These are phyloP conservation scores for Canavalia ensiformis DNA, from an alignment of 306 rosid genomes.

Conservation along the genomic window DNA sequence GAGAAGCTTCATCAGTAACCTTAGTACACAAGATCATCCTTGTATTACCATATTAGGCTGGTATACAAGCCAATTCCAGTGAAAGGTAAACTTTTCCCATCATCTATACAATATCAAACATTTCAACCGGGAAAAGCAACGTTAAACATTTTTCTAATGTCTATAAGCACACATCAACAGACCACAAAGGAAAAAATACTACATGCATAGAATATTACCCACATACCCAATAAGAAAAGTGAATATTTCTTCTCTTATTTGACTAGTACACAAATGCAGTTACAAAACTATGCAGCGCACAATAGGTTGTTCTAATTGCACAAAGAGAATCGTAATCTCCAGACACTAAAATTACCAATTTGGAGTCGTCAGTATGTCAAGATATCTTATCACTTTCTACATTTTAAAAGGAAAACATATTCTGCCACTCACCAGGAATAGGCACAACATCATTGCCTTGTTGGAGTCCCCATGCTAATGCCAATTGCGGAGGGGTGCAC, in stretches of 20 bases:
- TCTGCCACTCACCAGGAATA: slow-evolving; percentile 40
- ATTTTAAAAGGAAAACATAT: not conserved
- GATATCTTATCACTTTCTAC: not conserved
- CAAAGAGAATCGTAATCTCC: not conserved
- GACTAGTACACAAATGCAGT: not conserved
- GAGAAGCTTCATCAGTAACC: not conserved
- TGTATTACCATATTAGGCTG: not conserved
- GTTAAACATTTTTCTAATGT: not conserved
- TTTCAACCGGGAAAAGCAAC: not conserved
- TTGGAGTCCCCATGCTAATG: slow-evolving; percentile 69
- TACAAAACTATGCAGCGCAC: not conserved
- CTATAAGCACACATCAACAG: not conserved
- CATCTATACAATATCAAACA: not conserved
- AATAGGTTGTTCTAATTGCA: not conserved
- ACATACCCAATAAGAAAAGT: not conserved
- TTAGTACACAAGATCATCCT: not conserved
- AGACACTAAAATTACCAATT: not conserved
- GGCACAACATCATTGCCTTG: slow-evolving; percentile 64
- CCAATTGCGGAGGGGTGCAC: slow-evolving; percentile 62
- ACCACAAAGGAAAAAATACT: not conserved
- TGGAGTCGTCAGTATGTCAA: not conserved
- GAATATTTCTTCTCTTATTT: not conserved
- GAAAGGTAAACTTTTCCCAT: not conserved
- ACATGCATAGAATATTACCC: not conserved
- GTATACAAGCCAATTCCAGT: not conserved